Evolutionary conservation across 306 rosid species (phyloP), one percentile per base, ranked within the genome.

Genomic region (Lotus japonicus): DNA sequence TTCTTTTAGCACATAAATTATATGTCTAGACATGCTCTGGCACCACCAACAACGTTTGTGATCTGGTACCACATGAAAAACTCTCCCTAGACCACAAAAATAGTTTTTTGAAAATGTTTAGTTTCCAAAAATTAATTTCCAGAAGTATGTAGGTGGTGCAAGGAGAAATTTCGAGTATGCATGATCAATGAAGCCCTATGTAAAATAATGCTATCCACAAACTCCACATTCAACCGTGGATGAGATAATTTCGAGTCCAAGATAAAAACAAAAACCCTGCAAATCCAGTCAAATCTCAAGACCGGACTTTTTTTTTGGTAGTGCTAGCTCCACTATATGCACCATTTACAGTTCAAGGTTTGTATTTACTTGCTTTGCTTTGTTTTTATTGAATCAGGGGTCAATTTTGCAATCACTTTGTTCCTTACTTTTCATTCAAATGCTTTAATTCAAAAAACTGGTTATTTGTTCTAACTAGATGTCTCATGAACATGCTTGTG

Each of bases 281-380:
- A 53, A 1, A n/a, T 57, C 17, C 26, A 46, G 17, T 48, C 54
- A 73, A 60, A 8, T 38, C 45, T 38, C 5, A 60, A 11, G 12
- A 53, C 43, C 39, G 9, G 43, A 52, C 70, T 38, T 19, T 33
- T 12, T 36, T 13, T 33, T 48, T 59, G 5, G 19, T 58, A 77
- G 85, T 84, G 83, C 52, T 48, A 16, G 48, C 69, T 58, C 83
- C 85, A 77, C 79, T 53, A 60, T 64, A 52, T 14, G 76, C 58
- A 39, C 42, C 53, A 8, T 26, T 60, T 26, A 23, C 52, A 17
- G 10, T 56, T 28, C 45, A 39, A 42, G 16, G 54, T 64, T 41
- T 44, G 63, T 54, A 13, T 55, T 65, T 26, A 13, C 50, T 61
- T 26, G 31, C 33, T 33, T 45, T 61, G 57, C 21, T 45, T 63